These are phyloP conservation scores for Yarrowia divulgata DNA, from an alignment of 805 yeast genomes.

Conservation along the genomic window DNA sequence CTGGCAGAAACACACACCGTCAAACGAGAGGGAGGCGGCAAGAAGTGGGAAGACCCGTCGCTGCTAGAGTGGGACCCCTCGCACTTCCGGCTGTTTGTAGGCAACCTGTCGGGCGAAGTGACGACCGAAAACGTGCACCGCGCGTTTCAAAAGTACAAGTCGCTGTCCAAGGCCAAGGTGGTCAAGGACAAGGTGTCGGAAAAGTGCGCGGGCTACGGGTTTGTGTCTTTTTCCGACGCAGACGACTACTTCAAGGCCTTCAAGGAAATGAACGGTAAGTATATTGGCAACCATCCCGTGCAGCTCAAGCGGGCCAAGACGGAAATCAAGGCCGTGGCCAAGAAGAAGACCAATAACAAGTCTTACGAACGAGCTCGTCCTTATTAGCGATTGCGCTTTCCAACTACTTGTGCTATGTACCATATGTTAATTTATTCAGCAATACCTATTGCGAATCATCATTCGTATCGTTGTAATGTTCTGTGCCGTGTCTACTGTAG, in stretches of 20 bases:
- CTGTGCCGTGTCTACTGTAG: too few relatives aligned
- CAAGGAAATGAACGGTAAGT: constrained; percentile 78
- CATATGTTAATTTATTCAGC: constrained; percentile 6
- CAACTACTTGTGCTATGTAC: background rate
- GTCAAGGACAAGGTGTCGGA: constrained; percentile 57
- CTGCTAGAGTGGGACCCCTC: constrained; percentile 70
- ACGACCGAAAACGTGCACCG: constrained; percentile 61
- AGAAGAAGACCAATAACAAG: constrained; percentile 4
- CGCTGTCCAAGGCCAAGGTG: constrained; percentile 65
- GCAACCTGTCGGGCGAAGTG: constrained; percentile 74
- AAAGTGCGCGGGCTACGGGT: constrained; percentile 73
- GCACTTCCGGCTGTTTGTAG: constrained; percentile 76
- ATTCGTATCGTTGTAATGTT: background rate
- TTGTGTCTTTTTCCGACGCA: constrained; percentile 69
- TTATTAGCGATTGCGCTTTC: background rate
- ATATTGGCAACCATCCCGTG: constrained; percentile 76
- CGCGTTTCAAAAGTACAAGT: constrained; percentile 62
- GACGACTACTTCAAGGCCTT: constrained; percentile 75
- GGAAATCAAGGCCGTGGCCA: constrained; percentile 42
- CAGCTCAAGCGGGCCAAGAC: constrained; percentile 66
- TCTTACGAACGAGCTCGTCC: constrained; percentile 20
- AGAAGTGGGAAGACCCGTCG: constrained; percentile 58
- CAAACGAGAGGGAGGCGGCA: constrained; percentile 57
- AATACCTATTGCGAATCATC: background rate
- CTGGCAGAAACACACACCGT: constrained; percentile 49